phyloP scores from a whole-genome alignment of 768 basidiomycete species.

The Mycena vulgaris region DNA sequence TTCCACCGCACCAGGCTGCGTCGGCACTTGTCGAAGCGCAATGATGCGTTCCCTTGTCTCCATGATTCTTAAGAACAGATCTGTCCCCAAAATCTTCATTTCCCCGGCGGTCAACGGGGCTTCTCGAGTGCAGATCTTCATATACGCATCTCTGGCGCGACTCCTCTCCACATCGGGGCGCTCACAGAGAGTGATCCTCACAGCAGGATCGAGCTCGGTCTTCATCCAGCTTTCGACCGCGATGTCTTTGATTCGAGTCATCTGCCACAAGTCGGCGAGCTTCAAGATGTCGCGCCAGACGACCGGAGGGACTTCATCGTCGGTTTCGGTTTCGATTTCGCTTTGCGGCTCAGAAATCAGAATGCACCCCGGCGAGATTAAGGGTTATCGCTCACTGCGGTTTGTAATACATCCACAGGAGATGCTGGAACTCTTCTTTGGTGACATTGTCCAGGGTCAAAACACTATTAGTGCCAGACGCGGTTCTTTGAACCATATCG shows the following conservation, averaged over 20 bases:
- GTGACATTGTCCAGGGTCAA: slow-evolving; percentile 1
- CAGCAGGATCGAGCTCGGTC: not conserved
- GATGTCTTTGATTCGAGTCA: not conserved
- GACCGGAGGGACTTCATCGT: not conserved
- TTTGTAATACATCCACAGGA: slow-evolving; percentile 27
- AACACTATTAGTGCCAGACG: too few species aligned
- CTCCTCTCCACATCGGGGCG: not conserved
- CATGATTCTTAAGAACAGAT: slow-evolving; percentile 13
- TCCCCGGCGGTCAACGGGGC: slow-evolving; percentile 13
- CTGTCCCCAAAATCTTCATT: slow-evolving; percentile 18
- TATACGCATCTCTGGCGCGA: slow-evolving; percentile 3
- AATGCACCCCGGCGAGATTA: not conserved
- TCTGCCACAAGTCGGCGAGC: slow-evolving; percentile 28
- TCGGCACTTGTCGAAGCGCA: too few species aligned
- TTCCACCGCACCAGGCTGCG: too few species aligned
- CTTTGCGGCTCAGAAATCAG: not conserved
- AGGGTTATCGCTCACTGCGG: not conserved
- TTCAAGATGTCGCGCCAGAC: slow-evolving; percentile 24
- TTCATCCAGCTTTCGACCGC: not conserved
- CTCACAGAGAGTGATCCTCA: slow-evolving; percentile 15
- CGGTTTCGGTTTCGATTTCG: not conserved
- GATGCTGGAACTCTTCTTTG: slow-evolving; percentile 6
- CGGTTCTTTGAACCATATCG: slow-evolving; percentile 1
- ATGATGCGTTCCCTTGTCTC: slow-evolving; percentile 20
- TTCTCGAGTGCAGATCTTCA: slow-evolving; percentile 13